Conservation (phyloP, 2,329 filamentous ascomycete genomes). For the Aspergillus pseudoglaucus region DNA sequence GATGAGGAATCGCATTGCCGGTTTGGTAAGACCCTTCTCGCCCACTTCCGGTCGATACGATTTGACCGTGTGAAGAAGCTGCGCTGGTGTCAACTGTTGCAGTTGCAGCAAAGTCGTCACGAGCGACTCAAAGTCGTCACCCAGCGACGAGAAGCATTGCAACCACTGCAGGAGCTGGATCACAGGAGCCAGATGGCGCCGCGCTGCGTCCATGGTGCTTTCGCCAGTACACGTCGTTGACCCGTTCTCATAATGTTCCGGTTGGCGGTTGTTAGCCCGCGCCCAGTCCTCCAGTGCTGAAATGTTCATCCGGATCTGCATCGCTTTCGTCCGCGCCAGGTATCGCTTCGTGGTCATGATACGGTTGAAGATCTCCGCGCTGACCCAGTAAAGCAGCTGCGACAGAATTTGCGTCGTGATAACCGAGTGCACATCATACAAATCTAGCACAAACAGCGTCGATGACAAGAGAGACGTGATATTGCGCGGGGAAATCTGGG, state of each 20-base stretch:
- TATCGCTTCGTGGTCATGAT: slow-evolving; percentile 97
- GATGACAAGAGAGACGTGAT: slow-evolving; percentile 93
- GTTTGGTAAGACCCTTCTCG: slow-evolving; percentile 84
- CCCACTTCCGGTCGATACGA: slow-evolving; percentile 93
- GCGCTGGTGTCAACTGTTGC: slow-evolving; percentile 73
- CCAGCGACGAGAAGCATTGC: slow-evolving; percentile 92
- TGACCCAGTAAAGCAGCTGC: slow-evolving; percentile 92
- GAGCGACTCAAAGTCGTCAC: slow-evolving; percentile 81
- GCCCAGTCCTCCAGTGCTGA: slow-evolving; percentile 96
- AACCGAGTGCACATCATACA: slow-evolving; percentile 98
- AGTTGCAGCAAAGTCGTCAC: slow-evolving; percentile 85
- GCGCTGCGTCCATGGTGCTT: slow-evolving; percentile 74
- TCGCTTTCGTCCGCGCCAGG: slow-evolving; percentile 90
- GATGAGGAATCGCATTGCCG: slow-evolving; percentile 76
- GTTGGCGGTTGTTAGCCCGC: slow-evolving; percentile 81
- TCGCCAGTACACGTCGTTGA: slow-evolving; percentile 81
- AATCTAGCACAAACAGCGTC: slow-evolving; percentile 89
- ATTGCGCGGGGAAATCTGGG: slow-evolving; percentile 87
- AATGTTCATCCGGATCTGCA: slow-evolving; percentile 99
- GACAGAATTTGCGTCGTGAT: slow-evolving; percentile 88
- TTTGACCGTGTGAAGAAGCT: slow-evolving; percentile 84
- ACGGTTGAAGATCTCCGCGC: slow-evolving; percentile 92
- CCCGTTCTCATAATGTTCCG: slow-evolving; percentile 91
- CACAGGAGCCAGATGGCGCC: slow-evolving; percentile 78
- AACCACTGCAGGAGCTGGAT: slow-evolving; percentile 96